These are phyloP conservation scores for Eucalyptus camaldulensis DNA, from an alignment of 345 rosid species.

Conservation along the genomic window DNA sequence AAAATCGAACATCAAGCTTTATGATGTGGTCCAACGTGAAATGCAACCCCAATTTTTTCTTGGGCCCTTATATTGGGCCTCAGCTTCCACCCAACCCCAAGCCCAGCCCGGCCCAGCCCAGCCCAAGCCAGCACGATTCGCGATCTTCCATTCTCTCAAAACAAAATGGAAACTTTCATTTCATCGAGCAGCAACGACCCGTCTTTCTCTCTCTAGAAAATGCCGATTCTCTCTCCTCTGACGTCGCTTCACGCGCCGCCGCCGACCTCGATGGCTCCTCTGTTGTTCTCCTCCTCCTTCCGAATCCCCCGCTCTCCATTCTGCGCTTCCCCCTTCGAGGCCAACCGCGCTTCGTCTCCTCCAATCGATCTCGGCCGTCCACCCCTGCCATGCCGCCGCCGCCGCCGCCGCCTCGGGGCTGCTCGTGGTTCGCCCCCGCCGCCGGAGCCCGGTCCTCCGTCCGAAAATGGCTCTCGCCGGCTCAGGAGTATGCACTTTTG, in stretches of 20 bases:
- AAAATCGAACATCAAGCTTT: not conserved
- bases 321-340: not conserved
- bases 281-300: not conserved
- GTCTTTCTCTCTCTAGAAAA: not conserved
- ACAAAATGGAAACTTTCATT: not conserved
- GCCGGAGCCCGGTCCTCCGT: not conserved
- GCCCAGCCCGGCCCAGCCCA: not conserved
- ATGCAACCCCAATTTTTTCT: not conserved
- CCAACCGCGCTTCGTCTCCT: not conserved
- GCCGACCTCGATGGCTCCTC: not conserved
- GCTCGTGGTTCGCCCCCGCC: not conserved
- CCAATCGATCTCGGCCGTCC: constrained; percentile 6
- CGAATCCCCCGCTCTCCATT: not conserved
- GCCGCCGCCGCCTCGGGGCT: not conserved
- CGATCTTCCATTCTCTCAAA: not conserved
- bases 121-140: not conserved
- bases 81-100: not conserved
- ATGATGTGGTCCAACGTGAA: not conserved
- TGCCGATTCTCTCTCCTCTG: constrained; percentile 7
- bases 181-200: not conserved
- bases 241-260: not conserved
- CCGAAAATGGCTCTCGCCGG: not conserved
- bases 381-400: not conserved
- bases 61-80: not conserved
- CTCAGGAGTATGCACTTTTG: not conserved